These are phyloP conservation scores for Citrus inodora DNA, from an alignment of 345 rosid species.

Conservation along the genomic window DNA sequence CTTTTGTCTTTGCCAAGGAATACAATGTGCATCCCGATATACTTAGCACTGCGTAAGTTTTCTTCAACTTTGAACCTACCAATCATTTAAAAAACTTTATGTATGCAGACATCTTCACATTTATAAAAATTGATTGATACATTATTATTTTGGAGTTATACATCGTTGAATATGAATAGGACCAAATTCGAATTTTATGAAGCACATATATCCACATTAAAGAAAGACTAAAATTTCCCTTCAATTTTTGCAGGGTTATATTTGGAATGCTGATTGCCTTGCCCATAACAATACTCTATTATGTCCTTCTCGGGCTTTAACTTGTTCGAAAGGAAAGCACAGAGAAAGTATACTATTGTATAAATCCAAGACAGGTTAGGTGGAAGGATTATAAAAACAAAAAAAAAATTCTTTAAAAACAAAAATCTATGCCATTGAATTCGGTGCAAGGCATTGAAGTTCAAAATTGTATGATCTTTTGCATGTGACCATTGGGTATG, in stretches of 20 bases:
- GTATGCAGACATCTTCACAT: too few species aligned
- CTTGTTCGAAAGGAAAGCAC: background rate
- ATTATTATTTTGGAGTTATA: too few species aligned
- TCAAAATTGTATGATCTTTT: background rate
- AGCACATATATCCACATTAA: too few species aligned
- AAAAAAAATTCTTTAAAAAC: background rate
- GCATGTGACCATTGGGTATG: background rate
- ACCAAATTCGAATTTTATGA: too few species aligned
- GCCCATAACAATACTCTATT: constrained; percentile 42
- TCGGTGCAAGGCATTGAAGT: background rate
- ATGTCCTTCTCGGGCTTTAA: constrained; percentile 38
- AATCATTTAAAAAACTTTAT: background rate
- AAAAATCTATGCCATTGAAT: background rate
- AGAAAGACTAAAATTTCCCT: too few species aligned
- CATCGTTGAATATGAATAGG: too few species aligned
- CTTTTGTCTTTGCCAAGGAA: constrained; percentile 43
- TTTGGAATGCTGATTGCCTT: constrained; percentile 51
- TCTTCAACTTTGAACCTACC: too few species aligned
- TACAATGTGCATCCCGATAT: constrained; percentile 43
- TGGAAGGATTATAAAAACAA: background rate
- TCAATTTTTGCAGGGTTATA: constrained; percentile 32
- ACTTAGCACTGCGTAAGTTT: constrained; percentile 43
- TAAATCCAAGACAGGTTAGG: constrained; percentile 11
- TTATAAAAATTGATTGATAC: too few species aligned
- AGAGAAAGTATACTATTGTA: background rate